Base-by-base conservation (phyloP, 1,284 basidiomycete species). In the Porogramme epimiltina region DNA sequence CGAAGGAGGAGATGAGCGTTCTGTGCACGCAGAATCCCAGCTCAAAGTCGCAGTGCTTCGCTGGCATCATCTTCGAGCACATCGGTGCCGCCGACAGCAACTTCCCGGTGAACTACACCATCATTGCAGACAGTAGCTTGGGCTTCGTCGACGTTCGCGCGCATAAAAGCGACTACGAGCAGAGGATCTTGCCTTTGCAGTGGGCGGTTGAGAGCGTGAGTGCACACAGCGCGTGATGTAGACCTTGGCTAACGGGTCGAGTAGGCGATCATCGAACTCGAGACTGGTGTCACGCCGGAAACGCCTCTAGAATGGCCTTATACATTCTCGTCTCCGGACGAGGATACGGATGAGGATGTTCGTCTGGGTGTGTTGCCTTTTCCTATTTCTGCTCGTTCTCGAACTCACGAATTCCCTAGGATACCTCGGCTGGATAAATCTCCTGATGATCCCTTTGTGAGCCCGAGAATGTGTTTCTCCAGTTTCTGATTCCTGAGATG, bases 11-110 rank as follows among this genome's bases (percentile, higher is more conserved):
- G 24, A 81, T 91, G 16, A 73, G 79, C 0, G 58, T 72, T 0
- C 67, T 73, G 15, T 93, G 90, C 64, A 87, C 84, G 3, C 81
- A 88, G 61, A 91, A 89, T 68, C 91, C 89, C 69, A 85, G 85
- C 45, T 64, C 76, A 4, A 76, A 81, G 45, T 89, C 87, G 1
- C 74, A 82, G 45, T 93, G 90, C 64, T 93, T 80, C 57, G 88
- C 83, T 2, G 88, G 78, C 9, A 66, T 93, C n/a, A 70, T 79
- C 0, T 91, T 93, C 68, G 75, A 81, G 51, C 73, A 75, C 22
- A 73, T 89, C n/a, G 83, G 87, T 4, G 62, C 71, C 11, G 42
- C 52, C 1, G 73, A 64, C 43, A 68, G 69, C 20, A 58, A 62
- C 0, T 63, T 62, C 11, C 70, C 78, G 4, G 66, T 89, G 62